A percentile compares a stretch with the other conserved stretches of the same genome.
Evolutionary conservation across 371 early-diverging fungal species (phyloP).

Genomic region (Mucor velutinosus): DNA sequence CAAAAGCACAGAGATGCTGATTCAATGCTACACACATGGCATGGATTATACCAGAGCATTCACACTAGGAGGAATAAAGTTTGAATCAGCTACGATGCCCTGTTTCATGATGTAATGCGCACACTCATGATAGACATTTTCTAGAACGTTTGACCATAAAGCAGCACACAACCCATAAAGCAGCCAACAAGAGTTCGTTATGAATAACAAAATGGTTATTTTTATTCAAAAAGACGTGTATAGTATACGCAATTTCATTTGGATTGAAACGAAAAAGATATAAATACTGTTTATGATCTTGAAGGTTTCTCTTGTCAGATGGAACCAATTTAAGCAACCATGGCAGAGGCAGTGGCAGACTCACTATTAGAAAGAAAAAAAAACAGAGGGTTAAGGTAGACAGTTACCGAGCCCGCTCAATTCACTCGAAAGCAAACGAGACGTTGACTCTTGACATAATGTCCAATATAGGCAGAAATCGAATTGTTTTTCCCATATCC

Average conservation of each 20-base stretch:
- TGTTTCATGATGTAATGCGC: background rate
- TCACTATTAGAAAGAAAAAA: conserved; percentile 43
- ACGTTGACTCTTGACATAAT: conserved; percentile 20
- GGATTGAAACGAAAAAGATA: background rate
- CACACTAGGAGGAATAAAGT: too few relatives aligned
- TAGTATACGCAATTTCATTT: background rate
- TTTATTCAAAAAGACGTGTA: background rate
- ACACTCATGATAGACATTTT: background rate
- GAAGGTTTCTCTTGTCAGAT: background rate
- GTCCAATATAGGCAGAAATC: conserved; percentile 29
- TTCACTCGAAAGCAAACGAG: background rate
- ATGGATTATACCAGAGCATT: too few relatives aligned
- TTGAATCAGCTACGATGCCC: too few relatives aligned
- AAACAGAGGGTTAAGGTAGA: conserved; percentile 42
- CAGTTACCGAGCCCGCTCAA: conserved; percentile 39
- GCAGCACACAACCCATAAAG: too few relatives aligned
- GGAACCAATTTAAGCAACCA: conserved; percentile 43
- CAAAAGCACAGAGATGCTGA: too few relatives aligned
- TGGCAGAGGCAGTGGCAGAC: conserved; percentile 53
- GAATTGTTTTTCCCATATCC: conserved; percentile 1
- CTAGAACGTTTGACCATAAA: background rate
- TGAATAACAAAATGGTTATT: background rate
- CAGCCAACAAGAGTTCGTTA: too few relatives aligned
- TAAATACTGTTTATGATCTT: background rate
- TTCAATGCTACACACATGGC: too few relatives aligned